Conservation (phyloP, 305 asterid species). For the Plantago lanceolata region DNA sequence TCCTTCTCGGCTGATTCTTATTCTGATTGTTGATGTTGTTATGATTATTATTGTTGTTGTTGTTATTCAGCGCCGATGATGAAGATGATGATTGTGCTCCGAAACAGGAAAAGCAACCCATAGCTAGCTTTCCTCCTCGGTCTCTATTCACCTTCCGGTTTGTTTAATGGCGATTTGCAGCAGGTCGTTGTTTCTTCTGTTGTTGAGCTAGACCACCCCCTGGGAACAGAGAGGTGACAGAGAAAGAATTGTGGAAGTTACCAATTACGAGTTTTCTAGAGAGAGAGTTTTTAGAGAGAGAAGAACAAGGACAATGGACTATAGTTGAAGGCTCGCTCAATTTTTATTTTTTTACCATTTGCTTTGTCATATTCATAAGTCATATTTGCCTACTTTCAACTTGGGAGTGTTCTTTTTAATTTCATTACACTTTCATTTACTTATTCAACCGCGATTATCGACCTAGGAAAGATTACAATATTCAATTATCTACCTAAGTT, state of each 20-base stretch:
- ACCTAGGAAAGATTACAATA: no score
- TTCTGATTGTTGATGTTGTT: conserved; percentile 24
- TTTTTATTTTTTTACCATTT: no score
- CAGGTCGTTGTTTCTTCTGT: no score
- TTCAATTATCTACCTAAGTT: no score
- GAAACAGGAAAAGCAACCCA: conserved; percentile 50
- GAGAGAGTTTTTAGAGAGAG: not conserved
- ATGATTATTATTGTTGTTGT: not conserved
- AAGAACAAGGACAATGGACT: not conserved
- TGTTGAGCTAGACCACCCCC: conserved; percentile 21
- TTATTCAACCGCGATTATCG: no score
- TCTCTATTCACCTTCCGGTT: no score
- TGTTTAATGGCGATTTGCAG: no score
- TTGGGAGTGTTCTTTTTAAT: no score
- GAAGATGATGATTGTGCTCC: conserved; percentile 34
- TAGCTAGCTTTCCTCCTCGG: no score
- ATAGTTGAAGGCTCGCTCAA: not conserved
- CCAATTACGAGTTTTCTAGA: not conserved
- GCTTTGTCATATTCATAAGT: no score
- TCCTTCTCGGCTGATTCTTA: not conserved
- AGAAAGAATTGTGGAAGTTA: conserved; percentile 15
- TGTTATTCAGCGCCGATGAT: not conserved
- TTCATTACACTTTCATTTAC: no score
- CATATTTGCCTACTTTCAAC: no score
- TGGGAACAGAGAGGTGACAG: conserved; percentile 21